Conservation (phyloP, 2,329 filamentous ascomycete species). For the Stemphylium vesicarium region DNA sequence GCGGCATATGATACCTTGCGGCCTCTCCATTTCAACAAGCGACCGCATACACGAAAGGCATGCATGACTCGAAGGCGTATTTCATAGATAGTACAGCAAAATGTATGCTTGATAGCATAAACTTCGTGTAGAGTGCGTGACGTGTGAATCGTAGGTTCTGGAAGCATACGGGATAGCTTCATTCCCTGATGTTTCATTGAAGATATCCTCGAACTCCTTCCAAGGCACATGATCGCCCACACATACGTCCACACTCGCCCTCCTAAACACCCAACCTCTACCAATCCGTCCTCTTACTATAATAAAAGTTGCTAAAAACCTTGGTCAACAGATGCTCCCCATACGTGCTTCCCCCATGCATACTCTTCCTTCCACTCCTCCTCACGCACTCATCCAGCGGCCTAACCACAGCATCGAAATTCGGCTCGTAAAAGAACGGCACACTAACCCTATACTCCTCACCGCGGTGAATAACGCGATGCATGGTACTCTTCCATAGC, state of each 20-base stretch:
- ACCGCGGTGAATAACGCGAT: slow-evolving; percentile 54
- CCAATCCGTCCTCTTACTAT: slow-evolving; percentile 37
- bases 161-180: too few species aligned
- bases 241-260: too few species aligned
- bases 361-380: slow-evolving; percentile 35
- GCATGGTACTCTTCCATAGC: slow-evolving; percentile 52
- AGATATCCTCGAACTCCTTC: too few species aligned
- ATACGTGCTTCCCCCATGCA: slow-evolving; percentile 48
- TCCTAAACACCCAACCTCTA: background rate
- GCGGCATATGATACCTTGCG: slow-evolving; percentile 7
- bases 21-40: background rate
- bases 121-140: background rate
- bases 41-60: background rate
- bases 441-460: slow-evolving; percentile 51
- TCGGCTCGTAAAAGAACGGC: slow-evolving; percentile 59
- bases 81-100: background rate
- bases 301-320: slow-evolving; percentile 52
- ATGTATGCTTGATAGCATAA: background rate
- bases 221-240: too few species aligned
- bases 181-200: too few species aligned
- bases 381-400: slow-evolving; percentile 49
- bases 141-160: too few species aligned
- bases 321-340: slow-evolving; percentile 53
- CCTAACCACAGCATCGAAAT: slow-evolving; percentile 50
- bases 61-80: too few species aligned